Conservation (phyloP, 495 filamentous ascomycete species). For the Xanthoparmelia taractica region DNA sequence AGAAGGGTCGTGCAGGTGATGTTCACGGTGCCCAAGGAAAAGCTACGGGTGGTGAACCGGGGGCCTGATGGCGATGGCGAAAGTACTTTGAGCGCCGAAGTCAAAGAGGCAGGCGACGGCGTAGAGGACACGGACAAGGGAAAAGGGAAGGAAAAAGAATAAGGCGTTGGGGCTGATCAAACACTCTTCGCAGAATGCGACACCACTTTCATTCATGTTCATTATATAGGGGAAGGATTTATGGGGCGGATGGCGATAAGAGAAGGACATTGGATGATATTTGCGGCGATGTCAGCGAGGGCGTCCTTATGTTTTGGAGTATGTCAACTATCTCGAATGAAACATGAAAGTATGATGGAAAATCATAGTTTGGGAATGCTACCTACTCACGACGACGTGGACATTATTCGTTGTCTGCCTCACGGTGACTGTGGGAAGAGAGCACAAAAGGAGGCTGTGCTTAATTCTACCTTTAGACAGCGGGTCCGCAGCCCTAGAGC, state of each 20-base stretch:
- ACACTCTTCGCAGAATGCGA: neutral
- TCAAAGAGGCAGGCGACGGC: constrained; percentile 17
- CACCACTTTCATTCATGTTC: neutral
- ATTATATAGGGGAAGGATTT: constrained; percentile 2
- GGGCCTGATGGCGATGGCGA: constrained; percentile 42
- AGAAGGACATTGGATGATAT: neutral
- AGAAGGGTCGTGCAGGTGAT: constrained; percentile 80
- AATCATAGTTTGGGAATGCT: neutral
- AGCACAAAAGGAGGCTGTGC: constrained; percentile 12
- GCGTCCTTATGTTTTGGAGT: neutral
- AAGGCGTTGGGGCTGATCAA: neutral
- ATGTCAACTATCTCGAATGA: neutral
- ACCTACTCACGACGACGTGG: neutral
- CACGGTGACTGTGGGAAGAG: neutral
- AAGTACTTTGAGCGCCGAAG: constrained; percentile 34
- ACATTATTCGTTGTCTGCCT: constrained; percentile 12
- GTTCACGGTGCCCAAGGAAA: constrained; percentile 84
- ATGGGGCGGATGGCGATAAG: neutral
- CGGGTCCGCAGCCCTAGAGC: constrained; percentile 9
- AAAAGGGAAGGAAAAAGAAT: constrained; percentile 24
- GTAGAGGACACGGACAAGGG: constrained; percentile 24
- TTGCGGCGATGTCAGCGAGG: constrained; percentile 8
- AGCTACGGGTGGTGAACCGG: constrained; percentile 77
- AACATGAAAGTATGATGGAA: neutral
- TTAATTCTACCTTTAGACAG: too few species aligned